Evolutionary conservation across 2,329 filamentous ascomycete genomes (phyloP), one percentile per base, ranked within the genome.

Genomic region (Phialophora verrucosa): DNA sequence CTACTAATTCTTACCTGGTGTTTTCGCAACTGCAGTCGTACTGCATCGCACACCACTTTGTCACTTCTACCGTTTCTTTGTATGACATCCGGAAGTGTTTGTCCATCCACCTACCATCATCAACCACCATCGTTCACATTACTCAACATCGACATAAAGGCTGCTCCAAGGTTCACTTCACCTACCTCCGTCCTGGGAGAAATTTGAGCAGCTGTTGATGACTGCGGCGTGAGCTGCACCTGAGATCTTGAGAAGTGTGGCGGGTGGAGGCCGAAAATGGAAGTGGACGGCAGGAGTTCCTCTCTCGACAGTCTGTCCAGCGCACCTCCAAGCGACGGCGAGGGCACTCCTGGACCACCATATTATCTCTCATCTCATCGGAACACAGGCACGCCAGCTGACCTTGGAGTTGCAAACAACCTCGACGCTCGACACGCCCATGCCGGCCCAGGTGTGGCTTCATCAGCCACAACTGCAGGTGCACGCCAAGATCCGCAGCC

Each of bases 401-500:
- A 58, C 42, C 42, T 62, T 63, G 68, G 68, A 62, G 60, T 68
- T 64, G 59, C 64, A 29, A 57, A 60, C 55, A 62, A 61, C 56
- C 59, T 59, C 42, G 50, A 64, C 60, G 65, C 64, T 47, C 66
- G 65, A 66, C 65, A 61, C 51, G 54, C 71, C 63, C 62, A 44
- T n/a, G 35, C 51, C 35, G 31, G 20, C 27, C 25, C 63, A 31
- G 51, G 25, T 56, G 63, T 58, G 58, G 54, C 53, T 50, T 53
- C 65, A 69, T 56, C 59, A 70, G 70, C 69, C 69, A 73, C 71
- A 69, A 25, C 38, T 63, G 65, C 61, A 71, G 69, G 64, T 64
- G 63, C 58, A 64, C 65, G 67, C 70, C 72, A 73, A 77, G 75
- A 71, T 73, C 71, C 61, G 69, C 63, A 59, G 51, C 62, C 65